phyloP scores from a whole-genome alignment of 164 flowering plant species.

The Pachysandra terminalis region DNA sequence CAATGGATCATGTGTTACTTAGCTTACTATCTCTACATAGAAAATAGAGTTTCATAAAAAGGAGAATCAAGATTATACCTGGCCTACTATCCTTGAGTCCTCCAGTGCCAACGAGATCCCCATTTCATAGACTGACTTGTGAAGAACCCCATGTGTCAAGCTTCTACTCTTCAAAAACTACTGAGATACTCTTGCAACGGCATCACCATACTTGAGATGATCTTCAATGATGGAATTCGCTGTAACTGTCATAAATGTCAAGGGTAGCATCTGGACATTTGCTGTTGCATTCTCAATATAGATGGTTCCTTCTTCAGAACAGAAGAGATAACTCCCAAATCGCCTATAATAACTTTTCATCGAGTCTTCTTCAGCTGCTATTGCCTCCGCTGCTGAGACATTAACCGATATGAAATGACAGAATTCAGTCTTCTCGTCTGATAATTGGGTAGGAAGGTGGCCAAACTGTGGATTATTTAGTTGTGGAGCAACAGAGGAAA shows the following conservation, averaged over 20 bases:
- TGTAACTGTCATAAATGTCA: conserved; percentile 32
- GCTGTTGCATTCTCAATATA: conserved; percentile 43
- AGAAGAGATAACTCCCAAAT: conserved; percentile 67
- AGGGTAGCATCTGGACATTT: conserved; percentile 42
- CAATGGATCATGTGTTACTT: too few species aligned
- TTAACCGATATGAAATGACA: conserved; percentile 19
- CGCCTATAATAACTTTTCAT: conserved; percentile 34
- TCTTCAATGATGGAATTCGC: too few species aligned
- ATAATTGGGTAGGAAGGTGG: conserved; percentile 9
- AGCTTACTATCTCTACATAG: too few species aligned
- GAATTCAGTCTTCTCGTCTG: conserved; percentile 22
- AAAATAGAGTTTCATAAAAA: too few species aligned
- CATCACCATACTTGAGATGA: too few species aligned
- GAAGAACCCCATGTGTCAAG: too few species aligned
- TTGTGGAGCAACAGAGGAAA: conserved; percentile 19
- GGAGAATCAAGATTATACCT: too few species aligned
- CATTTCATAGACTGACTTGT: too few species aligned
- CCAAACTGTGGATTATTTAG: conserved; percentile 17
- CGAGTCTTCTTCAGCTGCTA: conserved; percentile 10
- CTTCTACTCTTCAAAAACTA: conserved; percentile 44
- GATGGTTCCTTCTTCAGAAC: too few species aligned
- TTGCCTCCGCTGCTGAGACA: conserved; percentile 15
- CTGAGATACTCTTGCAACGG: conserved; percentile 24
- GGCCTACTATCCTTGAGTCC: conserved; percentile 36
- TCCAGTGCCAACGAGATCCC: too few species aligned